Conservation (phyloP, 2,329 filamentous ascomycete genomes). For the Penicillium freii region DNA sequence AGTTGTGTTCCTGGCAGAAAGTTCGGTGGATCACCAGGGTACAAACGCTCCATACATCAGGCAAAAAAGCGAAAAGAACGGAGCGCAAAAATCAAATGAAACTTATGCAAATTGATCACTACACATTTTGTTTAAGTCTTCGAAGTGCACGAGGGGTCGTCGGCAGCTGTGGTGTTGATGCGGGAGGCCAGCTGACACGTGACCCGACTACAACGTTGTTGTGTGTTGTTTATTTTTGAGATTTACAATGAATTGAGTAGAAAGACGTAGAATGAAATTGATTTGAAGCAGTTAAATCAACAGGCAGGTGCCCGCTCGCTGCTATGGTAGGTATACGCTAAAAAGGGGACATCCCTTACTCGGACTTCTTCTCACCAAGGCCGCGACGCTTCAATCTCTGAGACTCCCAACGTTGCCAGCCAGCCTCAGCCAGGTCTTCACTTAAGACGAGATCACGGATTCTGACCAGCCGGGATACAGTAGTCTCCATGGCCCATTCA, state of each 20-base stretch:
- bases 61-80: conserved; percentile 7
- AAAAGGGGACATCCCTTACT: conserved; percentile 17
- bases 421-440: conserved; percentile 85
- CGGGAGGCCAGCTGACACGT: neutral
- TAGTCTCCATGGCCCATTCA: conserved; percentile 67
- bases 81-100: neutral
- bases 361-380: conserved; percentile 29
- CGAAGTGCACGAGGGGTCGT: neutral
- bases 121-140: neutral
- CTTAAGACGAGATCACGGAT: conserved; percentile 80
- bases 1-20: conserved; percentile 5
- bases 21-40: conserved; percentile 9
- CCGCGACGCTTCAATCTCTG: conserved; percentile 36
- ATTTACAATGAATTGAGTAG: neutral
- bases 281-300: neutral
- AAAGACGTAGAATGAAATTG: neutral
- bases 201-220: neutral
- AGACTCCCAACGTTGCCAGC: conserved; percentile 88
- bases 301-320: neutral
- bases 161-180: conserved; percentile 1
- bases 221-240: neutral
- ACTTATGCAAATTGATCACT: neutral
- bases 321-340: neutral
- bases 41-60: neutral
- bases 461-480: conserved; percentile 64